Conservation (phyloP, 129 eudicot genomes). For the Solidago caesia region DNA sequence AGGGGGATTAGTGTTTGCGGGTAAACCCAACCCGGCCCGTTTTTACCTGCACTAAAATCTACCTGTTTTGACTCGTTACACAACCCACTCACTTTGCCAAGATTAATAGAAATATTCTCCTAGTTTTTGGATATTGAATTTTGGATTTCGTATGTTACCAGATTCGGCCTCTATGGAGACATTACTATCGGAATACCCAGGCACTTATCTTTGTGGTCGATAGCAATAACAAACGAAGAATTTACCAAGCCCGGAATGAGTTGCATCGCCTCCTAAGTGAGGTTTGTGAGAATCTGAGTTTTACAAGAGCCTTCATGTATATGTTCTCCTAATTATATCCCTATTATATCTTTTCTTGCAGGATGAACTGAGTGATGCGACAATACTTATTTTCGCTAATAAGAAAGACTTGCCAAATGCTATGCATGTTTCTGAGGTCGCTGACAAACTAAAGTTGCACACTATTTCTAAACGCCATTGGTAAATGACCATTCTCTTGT, state of each 20-base stretch:
- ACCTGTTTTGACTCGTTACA: not conserved
- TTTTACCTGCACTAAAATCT: not conserved
- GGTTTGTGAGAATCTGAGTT: conserved; percentile 20
- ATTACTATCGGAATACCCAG: conserved; percentile 44
- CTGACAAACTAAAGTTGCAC: conserved; percentile 43
- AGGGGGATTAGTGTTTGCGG: not conserved
- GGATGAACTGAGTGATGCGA: conserved; percentile 38
- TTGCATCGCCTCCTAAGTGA: conserved; percentile 41
- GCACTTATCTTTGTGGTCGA: conserved; percentile 49
- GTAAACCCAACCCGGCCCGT: not conserved
- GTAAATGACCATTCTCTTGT: conserved; percentile 23
- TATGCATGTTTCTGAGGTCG: conserved; percentile 45
- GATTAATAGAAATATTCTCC: not conserved
- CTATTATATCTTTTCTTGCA: conserved; percentile 15
- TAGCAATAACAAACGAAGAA: conserved; percentile 38
- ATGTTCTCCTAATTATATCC: not conserved
- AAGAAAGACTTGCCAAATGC: conserved; percentile 56
- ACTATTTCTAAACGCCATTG: conserved; percentile 31
- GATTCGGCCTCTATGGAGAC: conserved; percentile 52
- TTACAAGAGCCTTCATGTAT: not conserved
- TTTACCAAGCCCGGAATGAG: conserved; percentile 41
- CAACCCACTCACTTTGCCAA: not conserved
- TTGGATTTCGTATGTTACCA: conserved; percentile 1
- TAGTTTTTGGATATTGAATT: not conserved
- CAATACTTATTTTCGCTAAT: conserved; percentile 46